Conservation (phyloP, 495 filamentous ascomycete species). For the Cairneyella variabilis region DNA sequence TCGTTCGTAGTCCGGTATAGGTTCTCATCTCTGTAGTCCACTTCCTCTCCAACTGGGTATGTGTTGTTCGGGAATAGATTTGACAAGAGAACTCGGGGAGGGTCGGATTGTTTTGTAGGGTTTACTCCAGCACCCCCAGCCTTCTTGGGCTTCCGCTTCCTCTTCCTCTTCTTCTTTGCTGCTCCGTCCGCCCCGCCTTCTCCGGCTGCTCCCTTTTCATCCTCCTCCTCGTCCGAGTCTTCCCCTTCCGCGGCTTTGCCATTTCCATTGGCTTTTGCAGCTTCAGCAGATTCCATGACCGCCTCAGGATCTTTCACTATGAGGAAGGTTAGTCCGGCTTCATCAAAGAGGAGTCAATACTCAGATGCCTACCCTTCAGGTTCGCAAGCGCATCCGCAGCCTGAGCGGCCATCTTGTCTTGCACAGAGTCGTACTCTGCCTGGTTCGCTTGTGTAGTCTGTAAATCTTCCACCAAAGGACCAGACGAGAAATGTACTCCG, state of each 20-base stretch:
- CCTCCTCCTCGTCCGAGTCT: slow-evolving; percentile 62
- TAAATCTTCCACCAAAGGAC: too few species aligned
- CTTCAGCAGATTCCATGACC: slow-evolving; percentile 28
- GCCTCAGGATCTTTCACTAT: slow-evolving; percentile 20
- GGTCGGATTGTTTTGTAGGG: slow-evolving; percentile 70
- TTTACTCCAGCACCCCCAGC: slow-evolving; percentile 72
- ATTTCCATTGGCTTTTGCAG: slow-evolving; percentile 44
- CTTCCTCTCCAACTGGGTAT: slow-evolving; percentile 79
- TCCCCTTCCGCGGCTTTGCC: slow-evolving; percentile 52
- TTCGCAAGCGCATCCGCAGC: slow-evolving; percentile 46
- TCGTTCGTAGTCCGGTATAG: slow-evolving; percentile 77
- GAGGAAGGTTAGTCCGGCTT: slow-evolving; percentile 25
- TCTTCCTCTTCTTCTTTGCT: slow-evolving; percentile 48
- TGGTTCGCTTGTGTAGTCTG: not conserved
- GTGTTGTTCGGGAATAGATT: slow-evolving; percentile 69
- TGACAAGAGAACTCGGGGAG: slow-evolving; percentile 71
- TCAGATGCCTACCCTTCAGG: slow-evolving; percentile 48
- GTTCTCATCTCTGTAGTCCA: slow-evolving; percentile 74
- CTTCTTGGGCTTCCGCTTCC: slow-evolving; percentile 85
- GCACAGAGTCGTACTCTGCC: slow-evolving; percentile 1
- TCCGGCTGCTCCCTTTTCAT: slow-evolving; percentile 31
- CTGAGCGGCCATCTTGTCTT: slow-evolving; percentile 49
- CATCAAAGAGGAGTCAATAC: too few species aligned
- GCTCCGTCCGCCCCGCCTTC: slow-evolving; percentile 35
- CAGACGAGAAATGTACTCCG: too few species aligned